A percentile compares a stretch with the other conserved stretches of the same genome.
phyloP scores from a whole-genome alignment of 1,284 basidiomycete species.

The Trichosporon coremiiforme region DNA sequence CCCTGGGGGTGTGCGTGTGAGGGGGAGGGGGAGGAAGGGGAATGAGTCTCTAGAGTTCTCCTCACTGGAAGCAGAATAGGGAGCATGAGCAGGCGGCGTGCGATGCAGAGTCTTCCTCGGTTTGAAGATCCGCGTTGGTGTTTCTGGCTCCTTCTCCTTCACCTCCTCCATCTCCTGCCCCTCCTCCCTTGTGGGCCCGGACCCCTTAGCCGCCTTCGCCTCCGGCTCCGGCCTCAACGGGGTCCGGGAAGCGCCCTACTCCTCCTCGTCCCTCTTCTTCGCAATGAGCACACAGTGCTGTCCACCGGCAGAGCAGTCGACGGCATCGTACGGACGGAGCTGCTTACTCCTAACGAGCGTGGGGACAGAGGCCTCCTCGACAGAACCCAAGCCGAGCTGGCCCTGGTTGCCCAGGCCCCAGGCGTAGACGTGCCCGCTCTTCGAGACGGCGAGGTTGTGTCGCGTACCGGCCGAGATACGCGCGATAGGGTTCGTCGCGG shows the following conservation, averaged over 20 bases:
- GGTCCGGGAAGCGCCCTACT: background rate
- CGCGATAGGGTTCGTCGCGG: constrained; percentile 66
- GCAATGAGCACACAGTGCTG: constrained; percentile 58
- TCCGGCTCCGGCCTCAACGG: too few relatives aligned
- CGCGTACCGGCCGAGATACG: constrained; percentile 75
- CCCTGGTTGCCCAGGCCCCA: constrained; percentile 75
- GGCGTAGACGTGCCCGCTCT: constrained; percentile 74
- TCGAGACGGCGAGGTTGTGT: constrained; percentile 79
- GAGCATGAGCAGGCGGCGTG: background rate
- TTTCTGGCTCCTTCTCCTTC: background rate
- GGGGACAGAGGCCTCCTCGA: constrained; percentile 63
- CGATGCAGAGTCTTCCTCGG: background rate
- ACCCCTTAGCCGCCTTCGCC: background rate
- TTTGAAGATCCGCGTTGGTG: background rate
- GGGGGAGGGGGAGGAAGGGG: too few relatives aligned
- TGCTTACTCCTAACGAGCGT: constrained; percentile 63
- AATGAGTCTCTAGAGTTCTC: background rate
- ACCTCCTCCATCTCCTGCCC: too few relatives aligned
- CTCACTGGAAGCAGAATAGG: background rate
- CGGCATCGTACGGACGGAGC: constrained; percentile 56
- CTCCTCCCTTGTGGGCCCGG: background rate
- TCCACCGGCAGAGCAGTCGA: constrained; percentile 57
- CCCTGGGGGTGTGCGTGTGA: too few relatives aligned
- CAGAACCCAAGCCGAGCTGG: constrained; percentile 58
- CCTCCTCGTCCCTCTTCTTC: constrained; percentile 22